phyloP scores from a whole-genome alignment of 2,329 filamentous ascomycete species.

The Tolypocladium cylindrosporum region DNA sequence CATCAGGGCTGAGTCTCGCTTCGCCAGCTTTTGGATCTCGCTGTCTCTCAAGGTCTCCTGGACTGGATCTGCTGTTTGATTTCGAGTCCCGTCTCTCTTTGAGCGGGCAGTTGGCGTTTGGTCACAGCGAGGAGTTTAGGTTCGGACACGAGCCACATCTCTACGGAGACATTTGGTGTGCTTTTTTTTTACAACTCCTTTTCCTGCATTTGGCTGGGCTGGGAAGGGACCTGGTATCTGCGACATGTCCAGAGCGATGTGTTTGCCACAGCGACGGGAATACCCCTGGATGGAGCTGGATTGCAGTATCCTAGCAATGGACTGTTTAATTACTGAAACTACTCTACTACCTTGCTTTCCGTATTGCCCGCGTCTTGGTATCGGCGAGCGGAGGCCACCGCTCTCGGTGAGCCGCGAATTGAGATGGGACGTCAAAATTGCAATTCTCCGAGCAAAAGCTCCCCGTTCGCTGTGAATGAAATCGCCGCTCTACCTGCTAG shows the following conservation, averaged over 20 bases:
- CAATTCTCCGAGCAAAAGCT: neutral
- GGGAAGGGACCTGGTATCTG: neutral
- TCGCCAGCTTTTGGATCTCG: neutral
- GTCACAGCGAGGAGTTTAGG: constrained; percentile 1
- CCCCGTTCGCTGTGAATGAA: neutral
- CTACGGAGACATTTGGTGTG: neutral
- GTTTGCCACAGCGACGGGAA: neutral
- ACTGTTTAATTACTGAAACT: neutral
- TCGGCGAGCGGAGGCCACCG: neutral
- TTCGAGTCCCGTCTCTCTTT: neutral
- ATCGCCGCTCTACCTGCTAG: neutral
- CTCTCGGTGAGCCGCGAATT: neutral
- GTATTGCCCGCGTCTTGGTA: neutral
- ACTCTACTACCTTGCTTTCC: no score
- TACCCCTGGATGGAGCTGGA: neutral
- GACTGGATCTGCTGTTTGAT: neutral
- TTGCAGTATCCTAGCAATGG: neutral
- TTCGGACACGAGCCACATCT: neutral
- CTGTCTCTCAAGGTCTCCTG: neutral
- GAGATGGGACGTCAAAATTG: neutral
- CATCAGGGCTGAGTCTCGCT: neutral
- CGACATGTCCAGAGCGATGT: neutral
- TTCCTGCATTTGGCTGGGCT: neutral
- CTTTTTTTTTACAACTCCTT: neutral
- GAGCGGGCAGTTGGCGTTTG: neutral